phyloP scores from a whole-genome alignment of 139 green algal species.

The Pseudopediastrum boryanum region DNA sequence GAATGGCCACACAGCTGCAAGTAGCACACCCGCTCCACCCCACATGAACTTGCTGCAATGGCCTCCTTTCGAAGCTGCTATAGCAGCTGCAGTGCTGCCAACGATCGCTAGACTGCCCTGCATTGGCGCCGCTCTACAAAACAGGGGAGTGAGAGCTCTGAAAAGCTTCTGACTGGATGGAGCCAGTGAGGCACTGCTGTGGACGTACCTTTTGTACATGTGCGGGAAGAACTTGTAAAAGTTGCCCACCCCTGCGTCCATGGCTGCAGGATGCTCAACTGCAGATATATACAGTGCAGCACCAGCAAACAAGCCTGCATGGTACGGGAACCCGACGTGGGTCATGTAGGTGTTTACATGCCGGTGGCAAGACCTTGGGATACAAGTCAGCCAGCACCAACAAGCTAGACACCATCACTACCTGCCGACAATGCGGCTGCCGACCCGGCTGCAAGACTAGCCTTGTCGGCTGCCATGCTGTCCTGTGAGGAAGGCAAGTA shows the following conservation, averaged over 20 bases:
- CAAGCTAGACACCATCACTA: too few relatives aligned
- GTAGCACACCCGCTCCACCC: not conserved
- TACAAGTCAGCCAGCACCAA: too few relatives aligned
- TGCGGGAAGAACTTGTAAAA: slow-evolving; percentile 20
- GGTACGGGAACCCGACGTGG: too few relatives aligned
- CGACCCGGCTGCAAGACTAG: too few relatives aligned
- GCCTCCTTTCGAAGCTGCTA: slow-evolving; percentile 19
- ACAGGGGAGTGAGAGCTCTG: too few relatives aligned
- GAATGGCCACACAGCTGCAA: slow-evolving; percentile 19
- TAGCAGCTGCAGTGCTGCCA: slow-evolving; percentile 14
- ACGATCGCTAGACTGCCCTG: slow-evolving; percentile 18
- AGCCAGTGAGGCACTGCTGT: not conserved
- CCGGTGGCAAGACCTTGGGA: too few relatives aligned
- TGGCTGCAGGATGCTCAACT: slow-evolving; percentile 21
- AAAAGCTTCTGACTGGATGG: too few relatives aligned
- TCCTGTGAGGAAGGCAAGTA: too few relatives aligned
- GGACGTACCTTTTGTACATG: slow-evolving; percentile 17
- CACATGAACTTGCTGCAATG: slow-evolving; percentile 5
- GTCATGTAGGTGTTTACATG: too few relatives aligned
- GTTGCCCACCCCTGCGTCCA: not conserved
- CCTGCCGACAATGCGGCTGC: too few relatives aligned
- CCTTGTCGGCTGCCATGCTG: too few relatives aligned
- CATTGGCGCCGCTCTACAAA: slow-evolving; percentile 18
- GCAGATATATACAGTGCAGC: slow-evolving; percentile 11
- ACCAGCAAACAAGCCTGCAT: slow-evolving; percentile 26